Base-by-base conservation (phyloP, 768 basidiomycete species). In the Daedaleopsis sinensis region DNA sequence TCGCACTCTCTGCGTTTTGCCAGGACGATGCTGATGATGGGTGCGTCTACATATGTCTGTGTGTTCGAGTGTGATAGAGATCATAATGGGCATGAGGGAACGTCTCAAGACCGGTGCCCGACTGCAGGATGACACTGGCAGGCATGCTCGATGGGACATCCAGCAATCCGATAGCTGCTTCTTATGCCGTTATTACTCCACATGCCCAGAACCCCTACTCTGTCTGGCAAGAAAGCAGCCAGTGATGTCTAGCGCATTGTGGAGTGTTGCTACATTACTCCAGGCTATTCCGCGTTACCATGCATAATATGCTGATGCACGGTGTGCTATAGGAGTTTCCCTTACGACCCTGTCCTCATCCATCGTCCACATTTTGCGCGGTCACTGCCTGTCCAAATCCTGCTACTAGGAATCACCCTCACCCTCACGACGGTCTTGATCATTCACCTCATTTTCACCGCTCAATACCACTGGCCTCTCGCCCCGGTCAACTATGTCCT, bases 381-480 rank as follows among this genome's bases (percentile, higher is more conserved):
- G 62, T 95, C 96, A 0, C 84, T 98, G 16, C 95, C 96, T 2
- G 84, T 96, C 0, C 97, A 99, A 70, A 85, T 98, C 53, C 82
- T 97, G 61, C 77, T 96, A 55, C 88, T 86, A 1, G 94, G 94
- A 49, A 84, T 97, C 63, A 85, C 93, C 6, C 77, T 96, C 63
- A 92, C 96, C 11, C 85, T 98, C 62, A 84, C 91, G 48, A 79
- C 83, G 48, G 89, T 96, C 19, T 87, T 99, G 46, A 81, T 97
- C 67, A 86, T 97, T 58, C 95, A 98, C 67, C 87, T 99, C 65
- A 73, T 94, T 61, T 97, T 99, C 77, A 98, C 97, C 5, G 91
- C 90, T 0, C 94, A 96, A 71, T 98, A 96, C 65, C 97, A 99
- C 74, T 93, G 91, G 84, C 93, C 94, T 0, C 87, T 99, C 43